Percentiles rank a stretch among this genome's conserved stretches.
Conservation (phyloP, 176 grass and related monocot species). For the Elymus sibiricus region DNA sequence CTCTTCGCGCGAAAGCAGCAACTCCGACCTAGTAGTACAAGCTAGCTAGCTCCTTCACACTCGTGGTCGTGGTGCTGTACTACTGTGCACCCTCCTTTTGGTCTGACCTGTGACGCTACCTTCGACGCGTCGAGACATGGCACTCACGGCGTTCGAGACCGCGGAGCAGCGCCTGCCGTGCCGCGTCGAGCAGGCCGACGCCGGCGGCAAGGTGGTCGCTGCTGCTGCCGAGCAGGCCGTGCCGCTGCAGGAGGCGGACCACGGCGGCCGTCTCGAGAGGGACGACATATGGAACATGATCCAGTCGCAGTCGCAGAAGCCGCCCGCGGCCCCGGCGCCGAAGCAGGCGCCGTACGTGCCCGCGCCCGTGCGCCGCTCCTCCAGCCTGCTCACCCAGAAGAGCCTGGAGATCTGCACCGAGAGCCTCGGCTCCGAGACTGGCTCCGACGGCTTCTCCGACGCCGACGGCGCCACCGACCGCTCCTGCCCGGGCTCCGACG, state of each 20-base stretch:
- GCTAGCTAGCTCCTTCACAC: constrained; percentile 2
- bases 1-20: not conserved
- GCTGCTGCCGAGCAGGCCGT: constrained; percentile 12
- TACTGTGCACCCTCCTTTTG: not conserved
- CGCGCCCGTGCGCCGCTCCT: constrained; percentile 67
- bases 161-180: constrained; percentile 33
- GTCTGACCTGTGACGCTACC: constrained; percentile 3
- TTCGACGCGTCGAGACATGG: constrained; percentile 37
- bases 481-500: constrained; percentile 26
- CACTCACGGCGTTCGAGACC: constrained; percentile 46
- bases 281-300: constrained; percentile 75
- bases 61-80: not conserved
- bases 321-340: not conserved
- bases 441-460: constrained; percentile 67
- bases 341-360: constrained; percentile 63
- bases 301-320: constrained; percentile 63
- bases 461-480: constrained; percentile 30
- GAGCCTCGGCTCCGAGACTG: constrained; percentile 95
- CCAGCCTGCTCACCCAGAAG: constrained; percentile 75
- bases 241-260: constrained; percentile 35
- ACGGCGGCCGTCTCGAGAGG: constrained; percentile 37
- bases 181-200: constrained; percentile 19
- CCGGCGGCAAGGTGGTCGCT: not conserved
- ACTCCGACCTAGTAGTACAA: constrained; percentile 2
- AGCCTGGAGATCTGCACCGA: constrained; percentile 97